These are phyloP conservation scores for Fraxinus greggii DNA, from an alignment of 305 asterid species.

Conservation along the genomic window DNA sequence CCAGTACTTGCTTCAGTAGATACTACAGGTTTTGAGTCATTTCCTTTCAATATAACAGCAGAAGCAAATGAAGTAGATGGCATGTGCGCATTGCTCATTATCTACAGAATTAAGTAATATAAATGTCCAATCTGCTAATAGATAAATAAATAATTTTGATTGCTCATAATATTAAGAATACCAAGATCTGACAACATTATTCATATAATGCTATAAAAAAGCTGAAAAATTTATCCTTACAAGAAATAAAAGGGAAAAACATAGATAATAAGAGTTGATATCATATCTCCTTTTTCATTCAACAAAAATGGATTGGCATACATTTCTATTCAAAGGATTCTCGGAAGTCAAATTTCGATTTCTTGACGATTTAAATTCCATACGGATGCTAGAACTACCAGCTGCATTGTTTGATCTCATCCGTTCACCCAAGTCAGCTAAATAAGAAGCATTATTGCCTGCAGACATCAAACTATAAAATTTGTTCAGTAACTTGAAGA, in stretches of 20 bases:
- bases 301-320: conserved; percentile 38
- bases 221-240: background rate
- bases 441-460: conserved; percentile 46
- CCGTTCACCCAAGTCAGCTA: conserved; percentile 60
- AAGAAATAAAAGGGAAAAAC: background rate
- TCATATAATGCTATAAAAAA: background rate
- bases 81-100: conserved; percentile 48
- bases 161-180: background rate
- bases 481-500: background rate
- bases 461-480: conserved; percentile 27
- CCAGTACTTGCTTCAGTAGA: conserved; percentile 64
- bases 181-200: background rate
- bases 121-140: conserved; percentile 9
- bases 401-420: conserved; percentile 52
- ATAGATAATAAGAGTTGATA: background rate
- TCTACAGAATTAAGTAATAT: conserved; percentile 38
- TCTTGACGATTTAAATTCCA: conserved; percentile 74
- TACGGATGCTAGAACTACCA: conserved; percentile 47
- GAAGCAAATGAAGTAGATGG: conserved; percentile 74
- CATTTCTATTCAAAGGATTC: conserved; percentile 65
- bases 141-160: background rate
- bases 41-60: conserved; percentile 54
- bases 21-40: conserved; percentile 45
- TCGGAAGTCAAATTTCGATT: conserved; percentile 56
- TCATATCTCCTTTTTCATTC: background rate